Evolutionary conservation across 805 yeast genomes (phyloP), one percentile per base, ranked within the genome.

Genomic region (Nakazawaea sp.): DNA sequence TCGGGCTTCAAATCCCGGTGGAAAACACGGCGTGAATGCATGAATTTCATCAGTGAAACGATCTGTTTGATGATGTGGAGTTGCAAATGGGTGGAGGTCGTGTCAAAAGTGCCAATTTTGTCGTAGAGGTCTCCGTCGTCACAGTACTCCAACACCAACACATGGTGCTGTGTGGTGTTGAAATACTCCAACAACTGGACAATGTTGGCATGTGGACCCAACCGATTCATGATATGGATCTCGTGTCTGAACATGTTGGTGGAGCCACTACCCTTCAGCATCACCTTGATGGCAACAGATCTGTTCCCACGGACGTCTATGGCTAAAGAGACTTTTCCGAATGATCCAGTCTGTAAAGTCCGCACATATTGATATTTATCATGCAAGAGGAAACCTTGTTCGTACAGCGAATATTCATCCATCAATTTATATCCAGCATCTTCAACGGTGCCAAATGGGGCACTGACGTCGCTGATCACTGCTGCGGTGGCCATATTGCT

Each of bases 1-100:
- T 81, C 89, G 1, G 89, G 89, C 54, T 81, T 81, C 40, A 81
- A 68, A 51, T 81, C 89, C 33, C 89, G 62, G 53, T 81, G 89
- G 45, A 72, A 79, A 11, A 81, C 65, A 1, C 81, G 80, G 29
- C 60, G 56, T 4, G 69, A 55, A 50, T 82, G 90, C 4, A 81
- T 64, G 47, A 61, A 74, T 11, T 56, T 47, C 19, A 82, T 56
- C 7, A 81, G 84, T 10, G 24, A 21, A 7, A 26, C 29, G 13
- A 12, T 11, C 16, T 26, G 29, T 12, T 26, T 9, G 52, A 47
- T 41, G 35, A 32, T 7, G 39, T 23, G 7, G n/a, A 26, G n/a
- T 8, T 26, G 29, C 7, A 6, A 13, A 9, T 9, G n/a, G 24
- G 24, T 21, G 24, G 7, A 7, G 10, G 10, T 8, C 24, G 24